phyloP scores from a whole-genome alignment of 2,329 filamentous ascomycete species.

The Epichloe uncinata region DNA sequence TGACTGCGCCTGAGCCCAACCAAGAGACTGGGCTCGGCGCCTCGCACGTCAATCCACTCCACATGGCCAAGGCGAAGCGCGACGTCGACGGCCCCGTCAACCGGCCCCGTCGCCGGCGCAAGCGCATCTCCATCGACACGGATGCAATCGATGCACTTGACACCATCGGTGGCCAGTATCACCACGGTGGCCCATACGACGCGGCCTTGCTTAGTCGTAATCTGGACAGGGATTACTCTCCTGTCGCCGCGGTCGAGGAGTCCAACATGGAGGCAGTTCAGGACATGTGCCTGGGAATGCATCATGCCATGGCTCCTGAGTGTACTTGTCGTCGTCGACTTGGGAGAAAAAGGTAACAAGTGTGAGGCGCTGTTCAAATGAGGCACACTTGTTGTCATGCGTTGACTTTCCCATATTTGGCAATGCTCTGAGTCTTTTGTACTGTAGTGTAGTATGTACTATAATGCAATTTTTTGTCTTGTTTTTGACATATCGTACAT shows the following conservation, averaged over 20 bases:
- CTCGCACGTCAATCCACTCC: constrained; percentile 47
- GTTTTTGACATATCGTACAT: constrained; percentile 32
- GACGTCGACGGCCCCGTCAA: constrained; percentile 49
- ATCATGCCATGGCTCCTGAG: constrained; percentile 28
- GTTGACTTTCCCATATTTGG: too few relatives aligned
- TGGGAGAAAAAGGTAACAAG: too few relatives aligned
- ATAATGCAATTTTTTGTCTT: too few relatives aligned
- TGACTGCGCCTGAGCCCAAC: constrained; percentile 53
- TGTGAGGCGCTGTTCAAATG: too few relatives aligned
- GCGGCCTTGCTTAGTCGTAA: constrained; percentile 68
- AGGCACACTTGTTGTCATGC: too few relatives aligned
- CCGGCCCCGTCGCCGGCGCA: constrained; percentile 53
- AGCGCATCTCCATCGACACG: constrained; percentile 41
- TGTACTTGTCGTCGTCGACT: too few relatives aligned
- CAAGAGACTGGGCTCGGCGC: constrained; percentile 53
- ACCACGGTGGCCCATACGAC: constrained; percentile 86
- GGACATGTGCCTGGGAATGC: constrained; percentile 66
- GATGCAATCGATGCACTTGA: constrained; percentile 78
- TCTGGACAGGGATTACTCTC: constrained; percentile 45
- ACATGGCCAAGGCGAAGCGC: constrained; percentile 48
- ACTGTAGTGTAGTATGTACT: too few relatives aligned
- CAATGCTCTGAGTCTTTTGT: too few relatives aligned
- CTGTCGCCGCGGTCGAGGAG: constrained; percentile 60
- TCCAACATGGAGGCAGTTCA: constrained; percentile 65
- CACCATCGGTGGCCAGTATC: constrained; percentile 53